A percentile compares a stretch with the other conserved stretches of the same genome.
Evolutionary conservation across 1,284 basidiomycete genomes (phyloP).

Genomic region (Naganishia sp.): DNA sequence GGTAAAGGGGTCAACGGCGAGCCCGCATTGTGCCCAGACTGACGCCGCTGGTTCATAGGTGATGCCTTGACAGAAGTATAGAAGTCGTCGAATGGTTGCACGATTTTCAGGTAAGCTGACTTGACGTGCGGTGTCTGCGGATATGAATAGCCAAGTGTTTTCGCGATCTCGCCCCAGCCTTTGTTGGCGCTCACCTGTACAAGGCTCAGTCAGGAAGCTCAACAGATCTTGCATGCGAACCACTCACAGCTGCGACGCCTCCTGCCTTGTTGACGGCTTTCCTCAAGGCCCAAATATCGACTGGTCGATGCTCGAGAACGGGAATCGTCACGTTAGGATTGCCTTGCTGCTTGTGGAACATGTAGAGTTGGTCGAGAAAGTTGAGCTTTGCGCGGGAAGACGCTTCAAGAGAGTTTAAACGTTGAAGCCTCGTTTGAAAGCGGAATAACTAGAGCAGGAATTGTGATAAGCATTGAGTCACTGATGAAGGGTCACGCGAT

Average conservation of each 20-base stretch:
- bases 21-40: neutral
- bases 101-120: conserved; percentile 84
- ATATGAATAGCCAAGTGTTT: conserved; percentile 75
- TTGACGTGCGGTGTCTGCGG: conserved; percentile 83
- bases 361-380: conserved; percentile 94
- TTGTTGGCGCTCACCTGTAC: conserved; percentile 71
- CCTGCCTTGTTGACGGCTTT: conserved; percentile 87
- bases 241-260: conserved; percentile 76
- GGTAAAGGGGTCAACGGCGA: conserved; percentile 22
- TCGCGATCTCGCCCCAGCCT: conserved; percentile 83
- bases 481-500: conserved; percentile 33
- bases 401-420: conserved; percentile 95
- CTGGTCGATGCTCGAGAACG: conserved; percentile 83
- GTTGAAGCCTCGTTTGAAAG: conserved; percentile 93
- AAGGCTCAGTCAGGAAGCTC: neutral
- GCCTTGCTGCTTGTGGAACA: conserved; percentile 86
- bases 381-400: conserved; percentile 94
- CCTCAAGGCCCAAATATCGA: conserved; percentile 89
- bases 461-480: conserved; percentile 34
- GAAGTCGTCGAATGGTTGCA: conserved; percentile 92
- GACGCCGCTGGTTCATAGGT: conserved; percentile 1
- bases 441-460: conserved; percentile 44
- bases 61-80: conserved; percentile 67
- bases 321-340: conserved; percentile 84
- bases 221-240: neutral